Evolutionary conservation across 108 stramenopile genomes (phyloP).

Genomic region (Skeletonema marinoi): DNA sequence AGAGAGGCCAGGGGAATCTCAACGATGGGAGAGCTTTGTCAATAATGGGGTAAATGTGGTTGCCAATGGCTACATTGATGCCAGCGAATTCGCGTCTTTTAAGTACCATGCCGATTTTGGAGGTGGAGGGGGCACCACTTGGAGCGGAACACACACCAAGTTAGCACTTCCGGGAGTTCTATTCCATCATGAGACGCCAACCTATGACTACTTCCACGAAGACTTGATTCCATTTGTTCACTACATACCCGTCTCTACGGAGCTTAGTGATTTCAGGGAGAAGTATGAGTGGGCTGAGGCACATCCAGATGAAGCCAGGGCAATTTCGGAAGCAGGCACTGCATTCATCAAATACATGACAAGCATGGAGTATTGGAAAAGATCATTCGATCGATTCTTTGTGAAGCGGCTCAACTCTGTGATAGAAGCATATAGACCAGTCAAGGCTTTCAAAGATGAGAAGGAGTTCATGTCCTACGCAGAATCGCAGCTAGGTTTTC

Average conservation of each 20-base stretch:
- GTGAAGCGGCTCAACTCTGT: conserved; percentile 1
- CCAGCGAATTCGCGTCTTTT: neutral
- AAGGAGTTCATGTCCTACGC: neutral
- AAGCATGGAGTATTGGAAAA: conserved; percentile 6
- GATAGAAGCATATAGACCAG: conserved; percentile 4
- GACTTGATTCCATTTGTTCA: conserved; percentile 15
- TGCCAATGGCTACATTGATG: neutral
- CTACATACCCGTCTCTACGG: conserved; percentile 11
- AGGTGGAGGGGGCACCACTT: conserved; percentile 8
- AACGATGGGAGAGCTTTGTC: neutral
- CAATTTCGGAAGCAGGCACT: conserved; percentile 1
- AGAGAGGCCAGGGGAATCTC: conserved; percentile 6
- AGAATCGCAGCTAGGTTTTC: neutral
- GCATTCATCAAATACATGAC: conserved; percentile 6
- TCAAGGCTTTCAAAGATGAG: neutral
- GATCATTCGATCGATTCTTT: conserved; percentile 1
- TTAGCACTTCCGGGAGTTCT: conserved; percentile 10
- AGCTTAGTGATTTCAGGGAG: conserved; percentile 8
- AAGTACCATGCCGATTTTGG: conserved; percentile 29
- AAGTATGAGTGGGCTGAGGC: conserved; percentile 19
- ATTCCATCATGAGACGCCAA: conserved; percentile 16
- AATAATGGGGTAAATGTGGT: neutral
- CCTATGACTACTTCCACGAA: conserved; percentile 12
- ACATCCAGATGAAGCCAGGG: neutral
- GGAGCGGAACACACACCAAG: neutral